Evolutionary conservation across 495 filamentous ascomycete species (phyloP).

Genomic region (Ramalina peruviana): DNA sequence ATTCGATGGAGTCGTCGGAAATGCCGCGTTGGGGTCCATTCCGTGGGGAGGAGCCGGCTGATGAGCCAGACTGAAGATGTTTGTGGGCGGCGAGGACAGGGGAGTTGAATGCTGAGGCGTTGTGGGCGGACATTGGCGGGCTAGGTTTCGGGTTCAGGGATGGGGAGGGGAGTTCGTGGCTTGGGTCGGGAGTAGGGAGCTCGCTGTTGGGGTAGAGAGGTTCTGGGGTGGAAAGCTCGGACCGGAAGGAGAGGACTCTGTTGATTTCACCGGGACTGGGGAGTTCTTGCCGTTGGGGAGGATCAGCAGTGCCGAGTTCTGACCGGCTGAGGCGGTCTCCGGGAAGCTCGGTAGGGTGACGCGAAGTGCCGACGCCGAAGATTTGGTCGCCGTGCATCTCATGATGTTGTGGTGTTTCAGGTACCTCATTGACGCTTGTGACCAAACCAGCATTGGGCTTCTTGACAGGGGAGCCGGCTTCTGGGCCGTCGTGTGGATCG

Average conservation of each 20-base stretch:
- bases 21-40: conserved; percentile 1
- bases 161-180: conserved; percentile 10
- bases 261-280: not conserved
- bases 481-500: too few relatives aligned
- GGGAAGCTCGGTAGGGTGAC: conserved; percentile 7
- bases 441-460: too few relatives aligned
- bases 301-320: conserved; percentile 6
- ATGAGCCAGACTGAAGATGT: not conserved
- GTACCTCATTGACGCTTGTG: conserved; percentile 5
- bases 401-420: conserved; percentile 6
- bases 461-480: too few relatives aligned
- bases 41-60: not conserved
- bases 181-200: conserved; percentile 11
- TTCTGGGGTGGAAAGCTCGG: conserved; percentile 11
- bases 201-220: conserved; percentile 3
- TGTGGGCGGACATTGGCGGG: not conserved
- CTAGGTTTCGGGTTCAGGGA: not conserved
- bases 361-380: conserved; percentile 1
- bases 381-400: conserved; percentile 3
- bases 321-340: conserved; percentile 2
- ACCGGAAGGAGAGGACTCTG: conserved; percentile 1
- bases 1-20: conserved; percentile 1
- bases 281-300: conserved; percentile 1
- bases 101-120: not conserved
- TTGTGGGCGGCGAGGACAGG: conserved; percentile 4